A percentile compares a stretch with the other conserved stretches of the same genome.
Evolutionary conservation across 2,329 filamentous ascomycete species (phyloP).

Genomic region (Proliferodiscus dingleyae): DNA sequence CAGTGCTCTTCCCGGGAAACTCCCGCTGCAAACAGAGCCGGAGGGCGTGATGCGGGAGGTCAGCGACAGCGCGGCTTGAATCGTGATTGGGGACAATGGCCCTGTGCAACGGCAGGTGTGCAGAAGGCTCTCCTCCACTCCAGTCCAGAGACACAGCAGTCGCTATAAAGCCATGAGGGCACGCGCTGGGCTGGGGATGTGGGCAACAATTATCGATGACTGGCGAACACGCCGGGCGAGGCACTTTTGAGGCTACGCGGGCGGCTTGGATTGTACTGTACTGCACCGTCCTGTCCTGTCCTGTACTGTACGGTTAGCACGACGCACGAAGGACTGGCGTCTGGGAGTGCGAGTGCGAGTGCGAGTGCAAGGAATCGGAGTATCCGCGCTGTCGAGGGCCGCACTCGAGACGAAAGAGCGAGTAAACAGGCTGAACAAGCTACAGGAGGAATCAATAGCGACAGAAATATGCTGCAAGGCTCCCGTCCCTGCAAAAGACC

Average conservation of each 20-base stretch:
- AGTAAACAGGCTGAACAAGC: too few species aligned
- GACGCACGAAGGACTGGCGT: neutral
- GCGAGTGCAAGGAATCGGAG: neutral
- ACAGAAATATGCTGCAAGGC: neutral
- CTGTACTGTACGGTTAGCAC: neutral
- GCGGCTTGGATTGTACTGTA: neutral
- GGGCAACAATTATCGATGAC: constrained; percentile 1
- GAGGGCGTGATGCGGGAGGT: neutral
- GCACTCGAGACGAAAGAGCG: neutral
- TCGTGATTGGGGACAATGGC: constrained; percentile 3
- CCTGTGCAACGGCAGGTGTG: neutral
- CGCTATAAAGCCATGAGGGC: constrained; percentile 6
- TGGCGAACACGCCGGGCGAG: neutral
- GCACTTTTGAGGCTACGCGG: neutral
- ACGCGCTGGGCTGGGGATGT: neutral
- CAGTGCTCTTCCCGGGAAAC: constrained; percentile 1
- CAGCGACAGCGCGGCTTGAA: neutral
- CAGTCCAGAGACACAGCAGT: constrained; percentile 16
- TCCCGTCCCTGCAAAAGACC: neutral
- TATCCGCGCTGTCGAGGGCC: neutral
- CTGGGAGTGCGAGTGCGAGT: neutral
- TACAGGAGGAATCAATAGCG: neutral
- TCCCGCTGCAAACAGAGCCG: constrained; percentile 14
- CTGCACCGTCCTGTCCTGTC: neutral
- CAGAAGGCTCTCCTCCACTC: constrained; percentile 3